Conservation (phyloP, 2,329 filamentous ascomycete species). For the Pseudogymnoascus sp. region DNA sequence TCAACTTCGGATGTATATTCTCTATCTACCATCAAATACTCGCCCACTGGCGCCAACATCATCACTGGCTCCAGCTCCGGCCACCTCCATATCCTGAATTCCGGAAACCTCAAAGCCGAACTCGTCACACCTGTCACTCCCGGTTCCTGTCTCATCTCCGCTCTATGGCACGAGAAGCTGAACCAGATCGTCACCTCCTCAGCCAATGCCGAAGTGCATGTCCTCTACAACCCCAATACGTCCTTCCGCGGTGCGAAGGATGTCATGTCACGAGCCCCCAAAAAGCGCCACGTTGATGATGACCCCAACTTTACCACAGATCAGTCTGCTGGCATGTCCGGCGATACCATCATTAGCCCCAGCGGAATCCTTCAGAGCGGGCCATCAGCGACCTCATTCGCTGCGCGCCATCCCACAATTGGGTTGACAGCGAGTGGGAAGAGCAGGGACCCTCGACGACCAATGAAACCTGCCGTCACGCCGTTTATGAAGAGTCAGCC, state of each 20-base stretch:
- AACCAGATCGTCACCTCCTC: slow-evolving; percentile 96
- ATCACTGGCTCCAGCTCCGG: slow-evolving; percentile 83
- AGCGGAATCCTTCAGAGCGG: slow-evolving; percentile 52
- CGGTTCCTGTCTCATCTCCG: slow-evolving; percentile 71
- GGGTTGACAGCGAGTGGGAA: slow-evolving; percentile 74
- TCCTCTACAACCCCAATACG: slow-evolving; percentile 82
- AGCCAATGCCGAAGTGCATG: slow-evolving; percentile 79
- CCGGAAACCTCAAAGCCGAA: slow-evolving; percentile 79
- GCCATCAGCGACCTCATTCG: slow-evolving; percentile 36
- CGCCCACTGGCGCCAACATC: slow-evolving; percentile 74
- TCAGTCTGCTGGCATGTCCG: slow-evolving; percentile 70
- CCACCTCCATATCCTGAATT: slow-evolving; percentile 86
- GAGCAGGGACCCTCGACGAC: slow-evolving; percentile 71
- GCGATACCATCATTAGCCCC: slow-evolving; percentile 70
- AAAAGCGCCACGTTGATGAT: slow-evolving; percentile 92
- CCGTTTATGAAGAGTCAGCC: slow-evolving; percentile 88
- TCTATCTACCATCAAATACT: slow-evolving; percentile 83
- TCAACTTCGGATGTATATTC: slow-evolving; percentile 81
- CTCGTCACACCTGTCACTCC: slow-evolving; percentile 84
- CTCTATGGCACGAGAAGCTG: slow-evolving; percentile 87
- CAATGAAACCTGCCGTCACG: slow-evolving; percentile 76
- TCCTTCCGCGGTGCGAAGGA: slow-evolving; percentile 77
- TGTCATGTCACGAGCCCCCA: slow-evolving; percentile 88
- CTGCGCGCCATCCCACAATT: slow-evolving; percentile 58
- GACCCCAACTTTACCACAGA: slow-evolving; percentile 83